These are phyloP conservation scores for Talaromyces wortmannii DNA, from an alignment of 495 filamentous ascomycete genomes.

Conservation along the genomic window DNA sequence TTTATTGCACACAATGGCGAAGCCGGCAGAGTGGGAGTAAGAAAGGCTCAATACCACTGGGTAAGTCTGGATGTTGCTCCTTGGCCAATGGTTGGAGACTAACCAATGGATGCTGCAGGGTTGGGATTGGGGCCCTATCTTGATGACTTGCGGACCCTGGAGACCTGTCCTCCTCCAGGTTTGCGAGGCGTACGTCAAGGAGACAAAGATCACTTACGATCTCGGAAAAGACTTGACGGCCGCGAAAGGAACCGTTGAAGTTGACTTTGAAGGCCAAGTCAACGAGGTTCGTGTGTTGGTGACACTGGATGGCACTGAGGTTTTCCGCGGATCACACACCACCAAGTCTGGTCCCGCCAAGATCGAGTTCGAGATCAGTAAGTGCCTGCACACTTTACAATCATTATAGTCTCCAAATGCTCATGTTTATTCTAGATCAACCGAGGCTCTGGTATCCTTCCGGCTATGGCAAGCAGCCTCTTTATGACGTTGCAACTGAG, in stretches of 20 bases:
- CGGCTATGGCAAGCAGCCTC: slow-evolving; percentile 66
- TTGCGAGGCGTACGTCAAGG: slow-evolving; percentile 57
- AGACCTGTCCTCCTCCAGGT: slow-evolving; percentile 66
- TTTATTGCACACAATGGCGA: slow-evolving; percentile 72
- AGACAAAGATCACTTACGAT: slow-evolving; percentile 53
- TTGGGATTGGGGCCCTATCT: slow-evolving; percentile 83
- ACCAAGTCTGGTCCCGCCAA: background rate
- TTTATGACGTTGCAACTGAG: slow-evolving; percentile 59
- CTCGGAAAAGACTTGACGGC: slow-evolving; percentile 26
- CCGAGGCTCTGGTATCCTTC: slow-evolving; percentile 76
- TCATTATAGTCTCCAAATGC: slow-evolving; percentile 24
- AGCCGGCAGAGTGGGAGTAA: slow-evolving; percentile 62
- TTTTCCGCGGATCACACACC: background rate
- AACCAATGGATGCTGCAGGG: slow-evolving; percentile 38
- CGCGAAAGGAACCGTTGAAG: slow-evolving; percentile 50
- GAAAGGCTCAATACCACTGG: slow-evolving; percentile 89
- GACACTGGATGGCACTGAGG: slow-evolving; percentile 31
- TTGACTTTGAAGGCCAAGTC: slow-evolving; percentile 48
- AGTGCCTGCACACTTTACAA: slow-evolving; percentile 8
- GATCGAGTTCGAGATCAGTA: slow-evolving; percentile 7
- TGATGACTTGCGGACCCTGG: slow-evolving; percentile 81
- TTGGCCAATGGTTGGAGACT: background rate
- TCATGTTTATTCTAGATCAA: slow-evolving; percentile 46
- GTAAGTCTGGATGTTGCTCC: background rate
- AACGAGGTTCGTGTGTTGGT: slow-evolving; percentile 45